phyloP scores from a whole-genome alignment of 768 basidiomycete genomes.

The Amanita molliuscula region DNA sequence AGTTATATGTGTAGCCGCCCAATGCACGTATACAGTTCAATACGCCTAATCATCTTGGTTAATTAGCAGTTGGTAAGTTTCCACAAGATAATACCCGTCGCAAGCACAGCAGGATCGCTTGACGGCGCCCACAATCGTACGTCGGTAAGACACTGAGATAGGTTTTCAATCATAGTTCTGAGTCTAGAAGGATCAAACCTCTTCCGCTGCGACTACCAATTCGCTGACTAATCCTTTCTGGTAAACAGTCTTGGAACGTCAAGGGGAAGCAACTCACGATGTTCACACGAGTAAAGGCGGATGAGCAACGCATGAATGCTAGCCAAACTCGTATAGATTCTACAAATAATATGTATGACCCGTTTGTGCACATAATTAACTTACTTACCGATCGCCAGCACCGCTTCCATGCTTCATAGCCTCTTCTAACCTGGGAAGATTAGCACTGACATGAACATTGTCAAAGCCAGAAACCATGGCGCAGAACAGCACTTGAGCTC shows the following conservation, averaged over 20 bases:
- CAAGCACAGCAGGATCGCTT: conserved; percentile 41
- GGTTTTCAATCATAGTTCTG: not conserved
- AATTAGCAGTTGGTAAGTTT: not conserved
- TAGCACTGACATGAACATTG: conserved; percentile 53
- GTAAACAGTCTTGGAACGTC: not conserved
- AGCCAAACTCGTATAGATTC: conserved; percentile 54
- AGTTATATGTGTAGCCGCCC: conserved; percentile 45
- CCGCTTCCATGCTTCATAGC: conserved; percentile 57
- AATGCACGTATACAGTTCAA: conserved; percentile 56
- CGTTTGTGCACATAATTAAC: not conserved
- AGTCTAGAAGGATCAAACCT: conserved; percentile 25
- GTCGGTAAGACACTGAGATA: conserved; percentile 42
- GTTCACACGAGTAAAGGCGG: conserved; percentile 50
- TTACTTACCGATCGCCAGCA: conserved; percentile 50
- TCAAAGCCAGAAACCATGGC: conserved; percentile 61
- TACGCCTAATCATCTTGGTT: conserved; percentile 25
- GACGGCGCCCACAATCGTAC: conserved; percentile 45
- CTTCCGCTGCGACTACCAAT: conserved; percentile 45
- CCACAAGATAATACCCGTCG: conserved; percentile 32
- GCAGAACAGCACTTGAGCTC: conserved; percentile 50
- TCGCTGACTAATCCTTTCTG: conserved; percentile 37
- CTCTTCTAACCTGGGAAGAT: conserved; percentile 48
- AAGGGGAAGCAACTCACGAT: conserved; percentile 29
- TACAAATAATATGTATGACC: conserved; percentile 12
- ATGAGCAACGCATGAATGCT: conserved; percentile 43